Evolutionary conservation across 805 yeast species (phyloP).

Genomic region (Lachancea meyersii): DNA sequence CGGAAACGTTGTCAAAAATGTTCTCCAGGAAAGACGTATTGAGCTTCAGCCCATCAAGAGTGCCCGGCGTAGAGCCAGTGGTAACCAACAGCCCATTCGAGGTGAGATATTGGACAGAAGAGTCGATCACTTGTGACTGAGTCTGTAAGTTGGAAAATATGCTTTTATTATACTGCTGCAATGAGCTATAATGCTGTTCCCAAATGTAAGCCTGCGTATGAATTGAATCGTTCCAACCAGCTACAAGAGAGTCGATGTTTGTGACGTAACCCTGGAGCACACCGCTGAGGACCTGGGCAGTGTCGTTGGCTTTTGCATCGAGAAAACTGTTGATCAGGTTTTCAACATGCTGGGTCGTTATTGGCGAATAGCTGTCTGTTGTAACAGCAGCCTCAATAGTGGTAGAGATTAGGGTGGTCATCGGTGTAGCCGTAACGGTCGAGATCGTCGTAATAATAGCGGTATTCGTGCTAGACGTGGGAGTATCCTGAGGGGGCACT

Average conservation of each 20-base stretch:
- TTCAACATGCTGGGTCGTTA: neutral
- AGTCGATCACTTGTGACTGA: conserved; percentile 14
- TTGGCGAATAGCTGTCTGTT: conserved; percentile 4
- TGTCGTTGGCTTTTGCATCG: conserved; percentile 2
- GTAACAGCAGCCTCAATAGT: neutral
- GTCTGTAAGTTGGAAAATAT: conserved; percentile 9
- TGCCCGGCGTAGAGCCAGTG: neutral
- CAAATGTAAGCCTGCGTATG: neutral
- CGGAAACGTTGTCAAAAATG: conserved; percentile 11
- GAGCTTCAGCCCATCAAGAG: conserved; percentile 9
- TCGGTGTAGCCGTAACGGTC: neutral
- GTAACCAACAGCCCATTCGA: conserved; percentile 12
- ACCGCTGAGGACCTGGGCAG: conserved; percentile 1
- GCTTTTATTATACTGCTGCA: conserved; percentile 11
- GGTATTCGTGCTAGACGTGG: neutral
- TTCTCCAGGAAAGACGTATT: conserved; percentile 12
- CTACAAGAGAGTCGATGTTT: conserved; percentile 10
- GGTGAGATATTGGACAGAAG: conserved; percentile 11
- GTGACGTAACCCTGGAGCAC: neutral
- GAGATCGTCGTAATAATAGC: neutral
- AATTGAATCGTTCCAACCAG: conserved; percentile 5
- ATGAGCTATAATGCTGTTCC: conserved; percentile 1
- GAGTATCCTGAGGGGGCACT: too few relatives aligned
- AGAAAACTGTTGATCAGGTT: neutral
- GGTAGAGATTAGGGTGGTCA: neutral